Percentiles rank a stretch among this genome's conserved stretches.
phyloP scores from a whole-genome alignment of 2,329 filamentous ascomycete species.

The Pseudogymnoascus sp. region DNA sequence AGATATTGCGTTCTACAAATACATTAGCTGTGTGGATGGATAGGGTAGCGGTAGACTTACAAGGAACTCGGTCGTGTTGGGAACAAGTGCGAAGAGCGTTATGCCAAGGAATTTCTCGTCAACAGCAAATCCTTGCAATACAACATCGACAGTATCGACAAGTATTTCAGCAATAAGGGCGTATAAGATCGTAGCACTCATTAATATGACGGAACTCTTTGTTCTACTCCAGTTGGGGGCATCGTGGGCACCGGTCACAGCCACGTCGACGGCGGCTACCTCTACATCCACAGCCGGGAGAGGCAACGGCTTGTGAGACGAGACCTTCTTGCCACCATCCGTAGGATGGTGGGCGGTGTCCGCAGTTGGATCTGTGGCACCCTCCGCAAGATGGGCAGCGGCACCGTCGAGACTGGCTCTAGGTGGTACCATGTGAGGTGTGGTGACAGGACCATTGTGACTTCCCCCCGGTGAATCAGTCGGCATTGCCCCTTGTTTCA shows the following conservation, averaged over 20 bases:
- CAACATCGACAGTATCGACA: conserved; percentile 95
- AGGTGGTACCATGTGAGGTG: conserved; percentile 70
- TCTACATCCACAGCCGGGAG: background rate
- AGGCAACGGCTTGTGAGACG: conserved; percentile 25
- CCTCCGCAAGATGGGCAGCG: conserved; percentile 82
- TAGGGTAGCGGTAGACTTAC: conserved; percentile 41
- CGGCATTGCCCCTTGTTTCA: conserved; percentile 54
- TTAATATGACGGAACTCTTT: conserved; percentile 83
- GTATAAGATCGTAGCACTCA: conserved; percentile 84
- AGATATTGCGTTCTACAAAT: conserved; percentile 78
- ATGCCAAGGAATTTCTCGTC: conserved; percentile 98
- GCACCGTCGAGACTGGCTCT: conserved; percentile 75
- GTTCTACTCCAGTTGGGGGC: conserved; percentile 95
- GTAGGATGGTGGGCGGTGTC: conserved; percentile 74
- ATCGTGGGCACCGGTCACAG: conserved; percentile 69
- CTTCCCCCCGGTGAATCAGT: conserved; percentile 23
- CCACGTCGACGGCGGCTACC: conserved; percentile 22
- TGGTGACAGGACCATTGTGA: conserved; percentile 39
- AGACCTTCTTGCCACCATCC: conserved; percentile 42
- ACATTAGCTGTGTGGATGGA: conserved; percentile 15
- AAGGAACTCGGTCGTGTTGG: conserved; percentile 96
- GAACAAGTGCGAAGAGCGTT: conserved; percentile 90
- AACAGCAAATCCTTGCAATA: conserved; percentile 79
- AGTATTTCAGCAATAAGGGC: conserved; percentile 96
- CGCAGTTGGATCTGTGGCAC: conserved; percentile 84